A percentile compares a stretch with the other conserved stretches of the same genome.
Conservation (phyloP, 2,329 filamentous ascomycete species). For the Lasiodiplodia sp. region DNA sequence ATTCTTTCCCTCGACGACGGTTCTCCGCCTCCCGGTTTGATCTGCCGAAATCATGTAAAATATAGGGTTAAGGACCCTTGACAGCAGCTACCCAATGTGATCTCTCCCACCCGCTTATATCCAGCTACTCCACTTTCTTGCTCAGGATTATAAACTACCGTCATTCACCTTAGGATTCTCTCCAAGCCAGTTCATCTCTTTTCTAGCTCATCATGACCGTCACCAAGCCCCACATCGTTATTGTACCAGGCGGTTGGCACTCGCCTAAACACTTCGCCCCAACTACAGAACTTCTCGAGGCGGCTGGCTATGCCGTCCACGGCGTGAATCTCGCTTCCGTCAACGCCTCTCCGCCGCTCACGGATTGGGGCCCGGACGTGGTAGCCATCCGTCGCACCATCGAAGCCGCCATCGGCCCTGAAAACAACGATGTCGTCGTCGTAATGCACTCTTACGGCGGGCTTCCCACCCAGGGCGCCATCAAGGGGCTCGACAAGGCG, state of each 20-base stretch:
- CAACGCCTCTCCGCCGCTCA: constrained; percentile 37
- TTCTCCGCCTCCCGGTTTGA: too few relatives aligned
- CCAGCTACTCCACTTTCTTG: not conserved
- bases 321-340: constrained; percentile 41
- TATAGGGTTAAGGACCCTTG: too few relatives aligned
- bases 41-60: too few relatives aligned
- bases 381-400: constrained; percentile 43
- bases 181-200: not conserved
- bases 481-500: not conserved
- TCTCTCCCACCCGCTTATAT: too few relatives aligned
- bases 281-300: constrained; percentile 41
- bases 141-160: too few relatives aligned
- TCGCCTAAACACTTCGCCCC: constrained; percentile 39
- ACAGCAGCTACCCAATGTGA: too few relatives aligned
- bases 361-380: constrained; percentile 45
- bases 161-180: too few relatives aligned
- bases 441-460: constrained; percentile 56
- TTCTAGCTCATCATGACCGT: not conserved
- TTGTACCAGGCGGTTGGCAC: constrained; percentile 50
- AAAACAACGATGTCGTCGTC: constrained; percentile 52
- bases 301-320: constrained; percentile 41
- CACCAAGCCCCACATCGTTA: constrained; percentile 45
- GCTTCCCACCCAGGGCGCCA: constrained; percentile 46
- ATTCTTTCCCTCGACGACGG: too few relatives aligned
- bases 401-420: constrained; percentile 39